Evolutionary conservation across 2,329 filamentous ascomycete species (phyloP).

Genomic region (Arthrobotrys sinensis): DNA sequence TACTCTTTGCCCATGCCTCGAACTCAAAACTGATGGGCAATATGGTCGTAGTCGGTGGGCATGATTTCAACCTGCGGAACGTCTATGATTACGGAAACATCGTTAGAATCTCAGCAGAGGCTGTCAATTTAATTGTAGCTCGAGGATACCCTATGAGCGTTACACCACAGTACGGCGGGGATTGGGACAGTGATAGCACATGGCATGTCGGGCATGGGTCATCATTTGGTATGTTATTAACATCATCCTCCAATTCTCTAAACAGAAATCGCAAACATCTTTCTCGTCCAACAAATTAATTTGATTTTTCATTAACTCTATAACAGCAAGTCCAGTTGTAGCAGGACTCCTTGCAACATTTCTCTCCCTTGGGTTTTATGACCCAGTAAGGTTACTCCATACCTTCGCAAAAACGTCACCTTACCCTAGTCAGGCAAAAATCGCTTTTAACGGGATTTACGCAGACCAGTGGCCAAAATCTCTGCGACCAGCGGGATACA

Average conservation of each 20-base stretch:
- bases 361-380: neutral
- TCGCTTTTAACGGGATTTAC: slow-evolving; percentile 6
- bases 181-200: neutral
- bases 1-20: neutral
- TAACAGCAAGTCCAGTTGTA: slow-evolving; percentile 16
- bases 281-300: too few species aligned
- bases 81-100: neutral
- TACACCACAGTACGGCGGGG: neutral
- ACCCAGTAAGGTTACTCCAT: slow-evolving; percentile 1
- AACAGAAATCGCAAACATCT: too few species aligned
- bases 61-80: neutral
- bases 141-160: neutral
- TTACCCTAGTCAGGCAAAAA: neutral
- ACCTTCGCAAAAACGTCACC: neutral
- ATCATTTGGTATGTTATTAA: slow-evolving; percentile 6
- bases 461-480: slow-evolving; percentile 9
- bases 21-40: neutral
- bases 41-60: slow-evolving; percentile 21
- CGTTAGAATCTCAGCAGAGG: slow-evolving; percentile 12
- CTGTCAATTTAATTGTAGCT: neutral
- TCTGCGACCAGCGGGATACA: slow-evolving; percentile 2
- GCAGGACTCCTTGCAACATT: slow-evolving; percentile 13
- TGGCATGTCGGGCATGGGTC: neutral
- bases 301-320: neutral
- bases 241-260: neutral